Evolutionary conservation across 2,329 filamentous ascomycete genomes (phyloP).

Genomic region (Monilinia fructigena): DNA sequence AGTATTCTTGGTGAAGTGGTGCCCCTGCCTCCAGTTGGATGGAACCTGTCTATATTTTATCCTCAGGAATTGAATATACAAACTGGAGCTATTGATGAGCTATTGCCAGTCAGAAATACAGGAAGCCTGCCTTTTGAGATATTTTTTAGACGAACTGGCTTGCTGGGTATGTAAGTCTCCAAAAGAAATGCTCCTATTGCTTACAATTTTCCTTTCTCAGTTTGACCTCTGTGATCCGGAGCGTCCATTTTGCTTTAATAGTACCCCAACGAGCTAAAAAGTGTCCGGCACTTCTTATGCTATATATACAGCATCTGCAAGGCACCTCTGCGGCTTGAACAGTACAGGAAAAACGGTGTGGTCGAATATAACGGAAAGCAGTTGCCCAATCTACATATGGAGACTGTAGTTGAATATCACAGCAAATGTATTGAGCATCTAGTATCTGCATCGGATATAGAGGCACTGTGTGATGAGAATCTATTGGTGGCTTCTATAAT

Average conservation of each 20-base stretch:
- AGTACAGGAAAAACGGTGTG: slow-evolving; percentile 35
- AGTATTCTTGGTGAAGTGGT: neutral
- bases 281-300: slow-evolving; percentile 42
- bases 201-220: slow-evolving; percentile 25
- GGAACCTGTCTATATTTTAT: neutral
- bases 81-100: slow-evolving; percentile 3
- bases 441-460: slow-evolving; percentile 42
- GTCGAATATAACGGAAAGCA: slow-evolving; percentile 30
- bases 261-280: slow-evolving; percentile 45
- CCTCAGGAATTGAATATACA: neutral
- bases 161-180: slow-evolving; percentile 29
- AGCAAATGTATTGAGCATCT: slow-evolving; percentile 45
- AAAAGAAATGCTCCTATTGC: neutral
- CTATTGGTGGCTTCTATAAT: slow-evolving; percentile 44
- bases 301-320: slow-evolving; percentile 42
- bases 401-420: slow-evolving; percentile 45
- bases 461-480: slow-evolving; percentile 42
- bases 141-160: slow-evolving; percentile 35
- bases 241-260: slow-evolving; percentile 44
- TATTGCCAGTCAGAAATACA: slow-evolving; percentile 24
- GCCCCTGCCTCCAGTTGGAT: neutral
- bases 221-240: slow-evolving; percentile 46
- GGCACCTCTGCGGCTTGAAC: slow-evolving; percentile 41
- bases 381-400: slow-evolving; percentile 39
- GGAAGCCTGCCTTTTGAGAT: slow-evolving; percentile 34